Conservation (phyloP, 805 yeast species). For the Ogataea pini region DNA sequence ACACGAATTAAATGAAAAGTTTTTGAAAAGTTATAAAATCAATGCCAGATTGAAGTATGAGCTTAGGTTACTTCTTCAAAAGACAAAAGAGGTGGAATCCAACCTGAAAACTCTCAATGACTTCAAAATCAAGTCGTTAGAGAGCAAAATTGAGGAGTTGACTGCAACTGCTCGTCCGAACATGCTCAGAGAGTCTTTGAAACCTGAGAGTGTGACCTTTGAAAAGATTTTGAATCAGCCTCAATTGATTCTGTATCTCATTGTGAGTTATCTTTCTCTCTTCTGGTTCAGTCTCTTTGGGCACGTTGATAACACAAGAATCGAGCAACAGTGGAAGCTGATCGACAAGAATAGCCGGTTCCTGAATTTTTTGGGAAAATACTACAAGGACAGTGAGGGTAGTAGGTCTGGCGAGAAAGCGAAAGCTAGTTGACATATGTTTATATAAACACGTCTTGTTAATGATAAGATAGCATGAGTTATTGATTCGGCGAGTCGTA, state of each 20-base stretch:
- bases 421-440: not conserved
- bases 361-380: constrained; percentile 23
- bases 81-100: constrained; percentile 69
- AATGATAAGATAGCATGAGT: not conserved
- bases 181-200: not conserved
- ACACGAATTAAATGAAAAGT: constrained; percentile 37
- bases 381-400: constrained; percentile 20
- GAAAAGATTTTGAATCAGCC: constrained; percentile 21
- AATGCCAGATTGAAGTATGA: constrained; percentile 68
- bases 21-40: constrained; percentile 53
- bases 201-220: constrained; percentile 8
- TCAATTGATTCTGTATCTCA: constrained; percentile 23
- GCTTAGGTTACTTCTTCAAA: constrained; percentile 54
- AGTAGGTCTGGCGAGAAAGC: not conserved
- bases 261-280: constrained; percentile 21
- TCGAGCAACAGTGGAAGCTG: constrained; percentile 31
- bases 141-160: constrained; percentile 19
- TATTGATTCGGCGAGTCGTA: too few species aligned
- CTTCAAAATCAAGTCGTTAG: constrained; percentile 37
- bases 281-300: constrained; percentile 19
- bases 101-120: constrained; percentile 40
- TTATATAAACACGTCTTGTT: not conserved
- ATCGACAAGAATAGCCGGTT: constrained; percentile 33
- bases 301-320: constrained; percentile 24
- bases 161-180: constrained; percentile 2